These are phyloP conservation scores for Tympanopsis confertula DNA, from an alignment of 2,329 filamentous ascomycete species.

Conservation along the genomic window DNA sequence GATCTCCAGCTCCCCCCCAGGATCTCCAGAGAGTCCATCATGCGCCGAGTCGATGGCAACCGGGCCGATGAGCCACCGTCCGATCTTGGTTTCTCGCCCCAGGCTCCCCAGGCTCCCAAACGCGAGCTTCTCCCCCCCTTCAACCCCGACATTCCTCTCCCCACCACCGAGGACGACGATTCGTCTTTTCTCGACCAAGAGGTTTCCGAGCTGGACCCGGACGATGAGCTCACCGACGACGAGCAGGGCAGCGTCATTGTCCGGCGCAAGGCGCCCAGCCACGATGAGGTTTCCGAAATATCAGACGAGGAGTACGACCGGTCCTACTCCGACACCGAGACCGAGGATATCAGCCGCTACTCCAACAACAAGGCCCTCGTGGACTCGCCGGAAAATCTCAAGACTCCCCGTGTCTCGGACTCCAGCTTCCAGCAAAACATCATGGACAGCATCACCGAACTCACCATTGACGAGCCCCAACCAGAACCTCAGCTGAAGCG, in stretches of 20 bases:
- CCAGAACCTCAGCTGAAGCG: background rate
- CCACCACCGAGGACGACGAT: constrained; percentile 52
- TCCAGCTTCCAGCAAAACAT: background rate
- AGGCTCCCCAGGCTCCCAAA: background rate
- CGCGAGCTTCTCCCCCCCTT: constrained; percentile 7
- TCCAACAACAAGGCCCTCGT: background rate
- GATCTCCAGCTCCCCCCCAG: background rate
- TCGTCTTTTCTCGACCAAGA: too few species aligned
- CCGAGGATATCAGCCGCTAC: constrained; percentile 25
- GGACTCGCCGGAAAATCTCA: constrained; percentile 12
- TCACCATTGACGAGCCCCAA: background rate
- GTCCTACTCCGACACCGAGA: constrained; percentile 29
- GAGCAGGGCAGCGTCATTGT: constrained; percentile 49
- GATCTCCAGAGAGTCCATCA: constrained; percentile 8
- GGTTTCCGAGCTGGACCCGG: constrained; percentile 26
- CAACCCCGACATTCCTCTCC: constrained; percentile 9
- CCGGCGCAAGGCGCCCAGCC: constrained; percentile 58
- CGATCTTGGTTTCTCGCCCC: background rate
- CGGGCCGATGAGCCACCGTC: background rate
- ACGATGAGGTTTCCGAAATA: constrained; percentile 68
- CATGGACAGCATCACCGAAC: constrained; percentile 2
- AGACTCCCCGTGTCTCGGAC: constrained; percentile 16
- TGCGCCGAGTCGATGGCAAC: constrained; percentile 43
- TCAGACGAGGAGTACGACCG: constrained; percentile 56
- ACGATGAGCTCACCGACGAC: constrained; percentile 30